Evolutionary conservation across 805 yeast genomes (phyloP).

Genomic region (Starmerella floricola): DNA sequence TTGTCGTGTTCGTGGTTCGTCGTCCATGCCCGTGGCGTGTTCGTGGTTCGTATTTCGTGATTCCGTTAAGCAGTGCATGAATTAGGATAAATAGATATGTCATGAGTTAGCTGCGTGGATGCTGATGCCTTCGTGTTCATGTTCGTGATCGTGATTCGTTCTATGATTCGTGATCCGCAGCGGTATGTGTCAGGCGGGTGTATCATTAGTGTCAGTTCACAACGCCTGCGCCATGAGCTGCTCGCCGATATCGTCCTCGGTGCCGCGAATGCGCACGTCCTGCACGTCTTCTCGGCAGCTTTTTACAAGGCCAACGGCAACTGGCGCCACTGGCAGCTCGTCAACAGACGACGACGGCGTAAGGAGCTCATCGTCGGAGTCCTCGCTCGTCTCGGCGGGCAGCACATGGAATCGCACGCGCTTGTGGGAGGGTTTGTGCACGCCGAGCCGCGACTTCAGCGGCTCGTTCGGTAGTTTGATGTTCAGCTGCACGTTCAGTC

Average conservation of each 20-base stretch:
- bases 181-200: too few species aligned
- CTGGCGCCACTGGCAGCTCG: too few species aligned
- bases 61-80: not conserved
- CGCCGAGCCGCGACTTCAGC: not conserved
- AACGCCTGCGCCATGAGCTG: not conserved
- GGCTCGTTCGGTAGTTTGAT: slow-evolving; percentile 3
- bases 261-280: not conserved
- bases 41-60: too few species aligned
- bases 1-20: too few species aligned
- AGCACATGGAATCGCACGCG: not conserved
- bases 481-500: slow-evolving; percentile 84
- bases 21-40: too few species aligned
- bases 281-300: not conserved
- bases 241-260: not conserved
- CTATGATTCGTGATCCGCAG: too few species aligned
- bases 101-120: not conserved
- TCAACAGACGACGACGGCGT: not conserved
- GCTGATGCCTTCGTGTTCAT: too few species aligned
- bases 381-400: not conserved
- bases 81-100: not conserved
- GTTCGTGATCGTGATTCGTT: too few species aligned
- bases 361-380: not conserved
- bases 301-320: not conserved
- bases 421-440: not conserved
- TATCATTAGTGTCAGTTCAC: too few species aligned